phyloP scores from a whole-genome alignment of 2,329 filamentous ascomycete species.

The Alternaria longipes region DNA sequence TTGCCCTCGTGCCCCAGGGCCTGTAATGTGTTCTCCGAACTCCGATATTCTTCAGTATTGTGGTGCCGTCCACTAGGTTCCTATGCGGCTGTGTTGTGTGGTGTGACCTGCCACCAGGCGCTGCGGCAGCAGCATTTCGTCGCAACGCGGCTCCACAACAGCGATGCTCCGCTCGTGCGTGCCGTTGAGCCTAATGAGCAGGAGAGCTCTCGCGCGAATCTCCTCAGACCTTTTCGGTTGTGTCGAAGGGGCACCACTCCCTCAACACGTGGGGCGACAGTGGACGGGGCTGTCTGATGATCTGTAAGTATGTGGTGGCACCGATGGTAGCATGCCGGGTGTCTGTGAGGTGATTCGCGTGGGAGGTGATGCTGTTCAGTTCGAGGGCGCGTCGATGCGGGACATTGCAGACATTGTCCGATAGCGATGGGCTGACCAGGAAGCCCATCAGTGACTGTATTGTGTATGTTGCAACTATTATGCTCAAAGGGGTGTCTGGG shows the following conservation, averaged over 20 bases:
- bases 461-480: conserved; percentile 18
- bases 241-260: conserved; percentile 14
- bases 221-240: neutral
- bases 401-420: conserved; percentile 20
- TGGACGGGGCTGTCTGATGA: conserved; percentile 23
- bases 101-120: neutral
- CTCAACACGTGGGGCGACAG: conserved; percentile 10
- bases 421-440: conserved; percentile 12
- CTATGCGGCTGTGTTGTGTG: neutral
- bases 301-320: conserved; percentile 25
- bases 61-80: conserved; percentile 16
- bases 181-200: neutral
- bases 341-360: conserved; percentile 9
- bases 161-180: neutral
- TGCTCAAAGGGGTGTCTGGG: conserved; percentile 15
- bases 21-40: neutral
- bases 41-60: conserved; percentile 10
- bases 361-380: neutral
- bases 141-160: neutral
- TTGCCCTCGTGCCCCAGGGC: neutral
- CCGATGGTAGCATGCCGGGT: conserved; percentile 23
- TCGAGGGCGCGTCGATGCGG: neutral
- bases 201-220: neutral
- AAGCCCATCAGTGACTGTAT: conserved; percentile 26
- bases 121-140: neutral